phyloP scores from a whole-genome alignment of 495 filamentous ascomycete genomes.

The Bacidia gigantensis region DNA sequence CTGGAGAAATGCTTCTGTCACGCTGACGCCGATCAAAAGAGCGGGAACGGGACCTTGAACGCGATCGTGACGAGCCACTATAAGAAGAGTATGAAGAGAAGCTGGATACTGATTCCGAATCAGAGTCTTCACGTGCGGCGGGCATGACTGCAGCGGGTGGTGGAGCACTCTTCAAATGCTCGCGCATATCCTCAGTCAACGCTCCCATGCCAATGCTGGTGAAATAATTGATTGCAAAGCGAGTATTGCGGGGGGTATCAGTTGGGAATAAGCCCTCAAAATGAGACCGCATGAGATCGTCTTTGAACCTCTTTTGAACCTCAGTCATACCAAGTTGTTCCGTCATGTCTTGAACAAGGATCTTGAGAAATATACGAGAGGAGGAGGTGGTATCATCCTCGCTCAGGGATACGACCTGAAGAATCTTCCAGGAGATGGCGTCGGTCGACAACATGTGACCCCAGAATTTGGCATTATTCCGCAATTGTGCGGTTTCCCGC shows the following conservation, averaged over 20 bases:
- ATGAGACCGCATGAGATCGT: slow-evolving; percentile 62
- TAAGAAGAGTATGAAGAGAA: slow-evolving; percentile 48
- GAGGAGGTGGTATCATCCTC: slow-evolving; percentile 94
- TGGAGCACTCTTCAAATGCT: slow-evolving; percentile 71
- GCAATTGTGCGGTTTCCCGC: slow-evolving; percentile 83
- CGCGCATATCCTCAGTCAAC: slow-evolving; percentile 90
- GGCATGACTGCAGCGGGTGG: slow-evolving; percentile 61
- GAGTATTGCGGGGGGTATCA: slow-evolving; percentile 75
- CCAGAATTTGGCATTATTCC: slow-evolving; percentile 92
- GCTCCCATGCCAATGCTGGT: slow-evolving; percentile 92
- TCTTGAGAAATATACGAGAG: slow-evolving; percentile 95
- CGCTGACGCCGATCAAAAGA: slow-evolving; percentile 15
- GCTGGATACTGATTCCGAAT: slow-evolving; percentile 49
- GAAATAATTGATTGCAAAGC: slow-evolving; percentile 99
- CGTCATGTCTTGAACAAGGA: slow-evolving; percentile 82
- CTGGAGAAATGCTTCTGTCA: background rate
- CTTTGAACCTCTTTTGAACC: slow-evolving; percentile 59
- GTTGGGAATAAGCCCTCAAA: slow-evolving; percentile 78
- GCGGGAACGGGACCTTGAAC: slow-evolving; percentile 23
- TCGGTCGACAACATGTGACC: slow-evolving; percentile 79
- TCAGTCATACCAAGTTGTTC: slow-evolving; percentile 75
- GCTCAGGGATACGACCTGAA: slow-evolving; percentile 75
- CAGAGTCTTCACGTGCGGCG: slow-evolving; percentile 32
- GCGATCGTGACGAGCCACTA: slow-evolving; percentile 34
- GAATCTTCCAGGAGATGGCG: slow-evolving; percentile 80